Percentiles rank a stretch among this genome's conserved stretches.
Conservation (phyloP, 805 yeast species). For the Wickerhamiella domercqiae region DNA sequence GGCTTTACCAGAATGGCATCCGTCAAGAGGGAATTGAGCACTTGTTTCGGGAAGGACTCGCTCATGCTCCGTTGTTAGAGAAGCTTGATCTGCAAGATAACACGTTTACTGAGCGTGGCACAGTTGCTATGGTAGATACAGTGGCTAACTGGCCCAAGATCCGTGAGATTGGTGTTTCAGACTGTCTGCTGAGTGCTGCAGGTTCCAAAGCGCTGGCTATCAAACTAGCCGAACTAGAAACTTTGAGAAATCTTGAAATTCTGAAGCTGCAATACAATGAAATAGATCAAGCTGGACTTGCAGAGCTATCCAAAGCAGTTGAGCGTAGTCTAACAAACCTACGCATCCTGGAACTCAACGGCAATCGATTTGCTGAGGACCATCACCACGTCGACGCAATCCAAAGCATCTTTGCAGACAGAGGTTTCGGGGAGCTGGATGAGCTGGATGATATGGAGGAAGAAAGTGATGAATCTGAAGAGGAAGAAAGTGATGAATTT, state of each 20-base stretch:
- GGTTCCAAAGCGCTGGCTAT: slow-evolving; percentile 49
- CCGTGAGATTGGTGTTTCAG: slow-evolving; percentile 71
- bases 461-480: slow-evolving; percentile 52
- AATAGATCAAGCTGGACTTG: slow-evolving; percentile 51
- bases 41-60: slow-evolving; percentile 58
- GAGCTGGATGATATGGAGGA: slow-evolving; percentile 94
- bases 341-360: slow-evolving; percentile 66
- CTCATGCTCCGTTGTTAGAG: slow-evolving; percentile 41
- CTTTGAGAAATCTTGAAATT: slow-evolving; percentile 30
- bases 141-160: slow-evolving; percentile 51
- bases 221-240: slow-evolving; percentile 17
- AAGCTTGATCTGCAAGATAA: slow-evolving; percentile 86
- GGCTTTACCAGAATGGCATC: slow-evolving; percentile 91
- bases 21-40: slow-evolving; percentile 82
- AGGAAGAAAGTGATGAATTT: slow-evolving; percentile 42
- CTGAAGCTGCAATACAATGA: slow-evolving; percentile 83
- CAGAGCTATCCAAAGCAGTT: slow-evolving; percentile 40
- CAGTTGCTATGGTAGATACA: slow-evolving; percentile 45
- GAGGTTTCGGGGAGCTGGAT: slow-evolving; percentile 72
- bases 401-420: slow-evolving; percentile 44
- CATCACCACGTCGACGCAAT: slow-evolving; percentile 51
- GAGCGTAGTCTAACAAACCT: slow-evolving; percentile 42
- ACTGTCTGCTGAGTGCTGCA: slow-evolving; percentile 64
- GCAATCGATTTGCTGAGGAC: slow-evolving; percentile 86
- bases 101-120: slow-evolving; percentile 65